Conservation (phyloP, 495 filamentous ascomycete genomes). For the Tetracladium marchalianum region DNA sequence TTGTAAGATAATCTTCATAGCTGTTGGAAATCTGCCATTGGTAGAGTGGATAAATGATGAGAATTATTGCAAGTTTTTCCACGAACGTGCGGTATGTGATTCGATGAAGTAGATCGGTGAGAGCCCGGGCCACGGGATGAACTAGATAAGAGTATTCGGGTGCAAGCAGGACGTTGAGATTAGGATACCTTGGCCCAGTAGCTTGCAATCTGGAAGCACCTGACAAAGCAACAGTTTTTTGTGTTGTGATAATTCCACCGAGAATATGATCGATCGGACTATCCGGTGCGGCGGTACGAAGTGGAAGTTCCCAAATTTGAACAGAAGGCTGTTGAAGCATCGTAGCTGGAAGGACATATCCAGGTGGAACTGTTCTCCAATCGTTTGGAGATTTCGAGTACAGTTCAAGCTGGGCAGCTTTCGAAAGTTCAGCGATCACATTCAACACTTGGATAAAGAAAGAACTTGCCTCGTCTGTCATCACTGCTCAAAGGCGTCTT, state of each 20-base stretch:
- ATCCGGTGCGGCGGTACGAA: conserved; percentile 6
- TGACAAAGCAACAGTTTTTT: conserved; percentile 1
- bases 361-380: not conserved
- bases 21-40: conserved; percentile 20
- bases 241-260: conserved; percentile 4
- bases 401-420: too few relatives aligned
- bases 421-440: too few relatives aligned
- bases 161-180: conserved; percentile 4
- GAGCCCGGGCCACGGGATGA: conserved; percentile 3
- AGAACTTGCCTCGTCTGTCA: too few relatives aligned
- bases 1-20: conserved; percentile 9
- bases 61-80: conserved; percentile 2
- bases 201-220: not conserved
- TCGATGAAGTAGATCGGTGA: conserved; percentile 9
- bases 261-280: conserved; percentile 10
- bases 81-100: not conserved
- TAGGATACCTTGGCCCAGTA: conserved; percentile 3
- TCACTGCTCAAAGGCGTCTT: too few relatives aligned
- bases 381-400: too few relatives aligned
- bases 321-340: not conserved
- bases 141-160: conserved; percentile 3
- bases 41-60: conserved; percentile 6
- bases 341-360: not conserved
- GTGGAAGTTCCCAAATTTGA: conserved; percentile 10
- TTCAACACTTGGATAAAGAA: too few relatives aligned